Evolutionary conservation across 2,329 filamentous ascomycete species (phyloP), one percentile per base, ranked within the genome.

Genomic region (Penicillium sp.): DNA sequence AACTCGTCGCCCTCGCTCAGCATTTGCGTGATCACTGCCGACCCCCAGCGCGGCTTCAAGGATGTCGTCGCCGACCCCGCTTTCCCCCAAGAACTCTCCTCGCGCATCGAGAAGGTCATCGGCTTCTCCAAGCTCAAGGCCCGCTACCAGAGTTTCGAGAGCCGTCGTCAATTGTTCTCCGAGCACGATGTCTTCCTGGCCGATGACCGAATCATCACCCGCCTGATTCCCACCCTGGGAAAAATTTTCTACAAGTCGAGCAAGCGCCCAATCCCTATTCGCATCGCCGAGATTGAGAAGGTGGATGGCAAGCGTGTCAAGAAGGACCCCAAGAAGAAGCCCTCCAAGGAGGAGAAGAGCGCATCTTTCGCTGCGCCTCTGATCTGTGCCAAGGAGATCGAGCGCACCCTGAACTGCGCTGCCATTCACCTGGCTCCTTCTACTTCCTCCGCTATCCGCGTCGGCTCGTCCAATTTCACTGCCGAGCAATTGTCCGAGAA

Each of bases 111-210:
- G 56, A 86, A 88, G 67, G 86, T 99, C 50, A 89, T 98, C 72
- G 92, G 93, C 71, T 82, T 93, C 68, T 85, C 85, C 71, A 96
- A 98, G 79, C 84, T 99, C 70, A 94, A 94, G 81, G 85, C 89
- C 70, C 94, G 95, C 82, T 97, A 91, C 85, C 89, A 91, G 82
- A 87, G 91, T 64, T 99, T 92, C 79, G 95, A 99, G 82, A 88
- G 88, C 57, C 89, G 91, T 78, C 86, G 95, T 67, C 92, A 95
- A 78, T 86, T 99, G 38, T 86, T 90, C 65, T 83, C 88, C 49
- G 92, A 97, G 78, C 92, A 97, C 78, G 95, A 98, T 76, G 82
- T 98, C 60, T 98, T 99, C 82, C 85, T 99, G 60, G 94, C 91
- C 56, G 95, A 99, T 76, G 91, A 97, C 74, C 86, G 95, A 53